phyloP scores from a whole-genome alignment of 1,284 basidiomycete genomes.

The Tylopilus sp. region DNA sequence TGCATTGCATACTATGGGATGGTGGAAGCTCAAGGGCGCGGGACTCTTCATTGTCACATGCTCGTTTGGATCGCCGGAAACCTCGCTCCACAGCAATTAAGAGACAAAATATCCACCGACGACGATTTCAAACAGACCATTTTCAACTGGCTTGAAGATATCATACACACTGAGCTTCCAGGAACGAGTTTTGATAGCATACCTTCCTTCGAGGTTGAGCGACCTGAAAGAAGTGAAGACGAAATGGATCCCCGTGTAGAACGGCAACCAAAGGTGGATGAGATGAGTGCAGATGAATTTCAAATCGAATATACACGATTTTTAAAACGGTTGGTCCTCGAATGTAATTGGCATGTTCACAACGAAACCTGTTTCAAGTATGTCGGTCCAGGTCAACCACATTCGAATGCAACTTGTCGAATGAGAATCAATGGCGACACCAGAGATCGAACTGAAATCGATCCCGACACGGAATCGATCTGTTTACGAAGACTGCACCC shows the following conservation, averaged over 20 bases:
- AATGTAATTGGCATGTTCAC: constrained; percentile 1
- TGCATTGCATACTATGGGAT: not conserved
- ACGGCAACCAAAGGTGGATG: too few relatives aligned
- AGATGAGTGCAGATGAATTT: too few relatives aligned
- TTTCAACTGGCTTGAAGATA: not conserved
- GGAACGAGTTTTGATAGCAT: too few relatives aligned
- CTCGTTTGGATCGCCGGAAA: too few relatives aligned
- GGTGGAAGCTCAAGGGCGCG: not conserved
- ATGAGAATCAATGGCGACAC: not conserved
- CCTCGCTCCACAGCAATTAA: too few relatives aligned
- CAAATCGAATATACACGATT: too few relatives aligned
- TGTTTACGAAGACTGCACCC: not conserved
- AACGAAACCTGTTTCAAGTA: not conserved
- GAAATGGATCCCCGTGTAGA: not conserved
- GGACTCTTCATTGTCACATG: not conserved
- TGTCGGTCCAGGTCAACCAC: not conserved
- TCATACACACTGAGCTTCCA: not conserved
- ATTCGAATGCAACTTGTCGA: not conserved
- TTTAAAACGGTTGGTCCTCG: too few relatives aligned
- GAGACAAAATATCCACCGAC: too few relatives aligned
- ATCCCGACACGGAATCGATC: not conserved
- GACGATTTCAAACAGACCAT: not conserved
- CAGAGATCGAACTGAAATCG: not conserved
- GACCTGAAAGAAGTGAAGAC: too few relatives aligned
- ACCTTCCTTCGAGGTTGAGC: too few relatives aligned